Percentiles rank a stretch among this genome's conserved stretches.
Evolutionary conservation across 495 filamentous ascomycete genomes (phyloP).

Genomic region (Aspergillus bridgeri): DNA sequence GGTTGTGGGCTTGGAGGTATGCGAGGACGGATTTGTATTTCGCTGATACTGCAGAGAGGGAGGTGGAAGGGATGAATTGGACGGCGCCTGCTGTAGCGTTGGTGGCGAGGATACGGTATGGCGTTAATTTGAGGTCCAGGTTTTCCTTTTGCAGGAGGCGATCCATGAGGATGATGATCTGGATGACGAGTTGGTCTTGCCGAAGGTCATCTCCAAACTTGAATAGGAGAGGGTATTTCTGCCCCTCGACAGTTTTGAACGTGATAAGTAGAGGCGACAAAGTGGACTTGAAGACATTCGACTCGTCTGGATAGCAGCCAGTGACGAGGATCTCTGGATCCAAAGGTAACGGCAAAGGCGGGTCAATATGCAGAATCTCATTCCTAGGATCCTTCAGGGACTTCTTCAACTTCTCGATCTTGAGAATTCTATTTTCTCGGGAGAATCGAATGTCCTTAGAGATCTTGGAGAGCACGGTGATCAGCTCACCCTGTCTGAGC

Average conservation of each 20-base stretch:
- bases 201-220: constrained; percentile 96
- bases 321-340: constrained; percentile 77
- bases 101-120: constrained; percentile 94
- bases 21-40: constrained; percentile 83
- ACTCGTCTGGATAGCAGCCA: constrained; percentile 79
- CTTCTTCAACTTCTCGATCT: constrained; percentile 78
- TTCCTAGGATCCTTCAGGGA: constrained; percentile 86
- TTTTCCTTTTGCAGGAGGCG: constrained; percentile 94
- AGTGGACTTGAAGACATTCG: constrained; percentile 92
- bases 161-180: constrained; percentile 98
- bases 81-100: constrained; percentile 83
- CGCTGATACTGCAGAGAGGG: constrained; percentile 70
- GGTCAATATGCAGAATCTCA: constrained; percentile 76
- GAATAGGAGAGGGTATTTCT: constrained; percentile 88
- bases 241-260: constrained; percentile 74
- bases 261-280: constrained; percentile 86
- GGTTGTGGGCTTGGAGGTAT: constrained; percentile 87
- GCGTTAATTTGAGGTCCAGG: constrained; percentile 89
- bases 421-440: constrained; percentile 69
- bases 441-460: constrained; percentile 85
- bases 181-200: constrained; percentile 96
- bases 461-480: constrained; percentile 82
- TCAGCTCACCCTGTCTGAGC: constrained; percentile 82
- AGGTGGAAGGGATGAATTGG: constrained; percentile 86
- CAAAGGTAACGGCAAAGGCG: constrained; percentile 82